A percentile compares a stretch with the other conserved stretches of the same genome.
These are phyloP conservation scores for Lathyrus aphaca DNA, from an alignment of 306 rosid species.

Conservation along the genomic window DNA sequence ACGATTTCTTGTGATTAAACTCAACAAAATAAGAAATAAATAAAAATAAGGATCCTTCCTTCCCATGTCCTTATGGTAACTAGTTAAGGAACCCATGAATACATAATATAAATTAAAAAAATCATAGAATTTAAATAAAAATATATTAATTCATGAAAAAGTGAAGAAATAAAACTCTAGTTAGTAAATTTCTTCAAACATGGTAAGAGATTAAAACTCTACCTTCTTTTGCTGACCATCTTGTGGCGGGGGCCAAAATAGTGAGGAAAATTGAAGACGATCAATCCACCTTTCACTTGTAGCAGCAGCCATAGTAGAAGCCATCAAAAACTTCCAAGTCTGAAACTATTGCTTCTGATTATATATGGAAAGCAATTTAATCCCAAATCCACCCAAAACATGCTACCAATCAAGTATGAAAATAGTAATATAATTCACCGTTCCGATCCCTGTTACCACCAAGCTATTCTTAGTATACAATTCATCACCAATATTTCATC, in stretches of 20 bases:
- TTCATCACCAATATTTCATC: constrained; percentile 19
- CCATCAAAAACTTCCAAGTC: constrained; percentile 34
- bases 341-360: constrained; percentile 25
- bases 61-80: background rate
- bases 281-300: constrained; percentile 75
- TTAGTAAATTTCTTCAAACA: background rate
- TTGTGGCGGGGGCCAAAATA: constrained; percentile 88
- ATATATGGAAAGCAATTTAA: constrained; percentile 23
- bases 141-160: background rate
- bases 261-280: constrained; percentile 72
- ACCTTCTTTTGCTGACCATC: constrained; percentile 75
- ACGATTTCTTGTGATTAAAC: background rate
- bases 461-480: constrained; percentile 23
- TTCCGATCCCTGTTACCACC: constrained; percentile 52
- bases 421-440: constrained; percentile 55
- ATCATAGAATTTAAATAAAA: background rate
- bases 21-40: background rate
- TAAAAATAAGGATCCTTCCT: background rate
- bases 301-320: constrained; percentile 60
- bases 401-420: constrained; percentile 64
- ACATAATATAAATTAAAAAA: background rate
- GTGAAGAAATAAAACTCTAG: background rate
- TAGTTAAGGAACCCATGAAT: background rate
- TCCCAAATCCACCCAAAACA: constrained; percentile 47
- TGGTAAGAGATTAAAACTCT: background rate